Evolutionary conservation across 176 grass and related monocot genomes (phyloP), one percentile per base, ranked within the genome.

Genomic region (Echinochloa phyllopogon): DNA sequence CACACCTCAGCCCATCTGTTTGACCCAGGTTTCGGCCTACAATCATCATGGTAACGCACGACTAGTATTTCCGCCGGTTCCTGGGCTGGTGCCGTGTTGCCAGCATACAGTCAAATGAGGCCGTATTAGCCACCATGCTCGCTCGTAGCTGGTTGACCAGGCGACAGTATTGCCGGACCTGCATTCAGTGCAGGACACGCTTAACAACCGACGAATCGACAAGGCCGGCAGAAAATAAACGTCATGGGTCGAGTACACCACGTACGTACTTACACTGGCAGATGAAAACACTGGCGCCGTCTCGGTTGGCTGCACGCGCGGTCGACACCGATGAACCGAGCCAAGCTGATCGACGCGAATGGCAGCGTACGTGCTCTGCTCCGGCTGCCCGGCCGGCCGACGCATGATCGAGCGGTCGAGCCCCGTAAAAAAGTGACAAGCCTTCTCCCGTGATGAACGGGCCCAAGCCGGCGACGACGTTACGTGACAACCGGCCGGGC

Each of bases 401-500:
- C 61, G 38, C 17, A 57, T n/a, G 43, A 8, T 45, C 27, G 43
- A 47, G 59, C 37, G 43, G 4, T 45, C 27, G 43, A 47, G 59
- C 37, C 21, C 74, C 40, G 66, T 44, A 13, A 15, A 33, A 17
- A 38, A 6, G 4, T 4, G 17, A 16, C 17, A 14, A 10, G 17
- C 40, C 27, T 69, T 60, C 82, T 73, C 83, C 29, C 29, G 29
- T 33, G 29, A 73, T 85, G 83, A 85, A 77, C 83, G 16, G 25
- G 41, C 66, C 66, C n/a, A n/a, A 42, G 43, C 58, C 10, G 58
- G 68, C 44, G 23, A 15, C 15, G 72, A 85, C 38, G 62, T 77
- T 67, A 77, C 73, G 61, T 85, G 83, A 45, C 83, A 77, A 43
- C 63, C 38, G 83, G 83, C 18, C n/a, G 29, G 29, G 29, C 29